Evolutionary conservation across 768 basidiomycete genomes (phyloP), one percentile per base, ranked within the genome.

Genomic region (Cyclocybe cylindracea): DNA sequence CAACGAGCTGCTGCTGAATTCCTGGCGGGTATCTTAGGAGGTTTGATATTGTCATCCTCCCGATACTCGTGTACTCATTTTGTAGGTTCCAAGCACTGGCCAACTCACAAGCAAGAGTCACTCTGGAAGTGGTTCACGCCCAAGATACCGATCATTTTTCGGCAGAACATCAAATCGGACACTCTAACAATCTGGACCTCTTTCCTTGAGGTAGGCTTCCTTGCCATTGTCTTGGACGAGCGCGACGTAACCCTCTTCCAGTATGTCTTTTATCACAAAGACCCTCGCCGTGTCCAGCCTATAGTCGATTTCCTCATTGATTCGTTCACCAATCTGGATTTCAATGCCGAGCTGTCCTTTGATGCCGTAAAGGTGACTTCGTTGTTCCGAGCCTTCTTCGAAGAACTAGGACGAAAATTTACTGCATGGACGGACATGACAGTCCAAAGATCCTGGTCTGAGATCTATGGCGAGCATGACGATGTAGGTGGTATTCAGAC

Each of bases 1-100:
- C 92, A 92, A 63, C 78, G 94, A 31, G 92, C 90, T 2, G 86
- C 90, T 7, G 91, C 91, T 4, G 94, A 97, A 67, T 75, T 94
- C 46, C 65, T 94, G 7, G 89, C 88, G 2, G 88, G 88, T 19
- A 54, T 89, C n/a, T 66, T 89, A 18, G 78, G 79, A 55, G 87
- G 86, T 80, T 61, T 45, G 64, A 44, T 51, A 16, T 16, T 10
- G 31, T 32, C 33, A 10, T 11, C 13, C 6, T 38, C 16, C 10
- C 11, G n/a, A 34, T 10, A n/a, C 13, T 14, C 35, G 13, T 16
- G 44, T 34, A 29, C 29, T 37, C 10, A 43, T 19, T 50, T 13
- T 38, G 58, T 14, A 84, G 91, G 91, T 7, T 86, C 87, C 3
- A 94, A 94, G 66, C 91, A 94, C 63, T 97, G 94, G 94, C 78